A percentile compares a stretch with the other conserved stretches of the same genome.
phyloP scores from a whole-genome alignment of 257 asterid species.

The Nicotiana tomentosiformis region DNA sequence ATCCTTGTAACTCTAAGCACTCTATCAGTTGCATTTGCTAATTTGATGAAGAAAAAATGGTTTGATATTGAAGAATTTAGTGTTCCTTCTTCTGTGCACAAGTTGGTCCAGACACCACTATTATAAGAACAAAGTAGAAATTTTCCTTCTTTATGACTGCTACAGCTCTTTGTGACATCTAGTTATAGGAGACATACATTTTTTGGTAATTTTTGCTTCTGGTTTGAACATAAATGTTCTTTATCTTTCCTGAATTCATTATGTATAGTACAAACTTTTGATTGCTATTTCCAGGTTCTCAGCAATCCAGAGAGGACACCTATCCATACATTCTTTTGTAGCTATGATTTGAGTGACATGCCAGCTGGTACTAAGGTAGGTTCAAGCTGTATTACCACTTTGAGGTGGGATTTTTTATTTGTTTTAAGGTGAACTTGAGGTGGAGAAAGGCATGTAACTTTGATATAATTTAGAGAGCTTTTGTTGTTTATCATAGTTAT shows the following conservation, averaged over 20 bases:
- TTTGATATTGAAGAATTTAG: too few species aligned
- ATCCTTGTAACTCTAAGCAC: background rate
- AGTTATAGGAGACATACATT: background rate
- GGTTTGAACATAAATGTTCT: background rate
- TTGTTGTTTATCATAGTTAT: background rate
- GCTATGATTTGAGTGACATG: constrained; percentile 92
- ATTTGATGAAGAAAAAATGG: background rate
- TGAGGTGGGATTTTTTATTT: background rate
- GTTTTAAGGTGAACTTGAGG: constrained; percentile 3
- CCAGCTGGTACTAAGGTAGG: constrained; percentile 90
- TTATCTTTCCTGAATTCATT: background rate
- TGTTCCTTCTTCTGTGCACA: background rate
- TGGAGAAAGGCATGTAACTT: background rate
- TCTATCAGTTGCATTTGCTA: background rate
- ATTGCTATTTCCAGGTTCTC: constrained; percentile 46
- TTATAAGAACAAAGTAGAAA: background rate
- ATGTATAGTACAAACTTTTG: background rate
- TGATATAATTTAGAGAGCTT: background rate
- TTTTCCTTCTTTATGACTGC: background rate
- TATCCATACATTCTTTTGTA: constrained; percentile 78
- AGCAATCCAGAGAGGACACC: constrained; percentile 98
- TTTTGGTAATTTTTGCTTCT: background rate
- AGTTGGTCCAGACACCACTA: background rate
- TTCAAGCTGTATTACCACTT: background rate
- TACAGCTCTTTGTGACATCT: background rate